Evolutionary conservation across 306 rosid species (phyloP).

Genomic region (Cotoneaster glaucophyllus): DNA sequence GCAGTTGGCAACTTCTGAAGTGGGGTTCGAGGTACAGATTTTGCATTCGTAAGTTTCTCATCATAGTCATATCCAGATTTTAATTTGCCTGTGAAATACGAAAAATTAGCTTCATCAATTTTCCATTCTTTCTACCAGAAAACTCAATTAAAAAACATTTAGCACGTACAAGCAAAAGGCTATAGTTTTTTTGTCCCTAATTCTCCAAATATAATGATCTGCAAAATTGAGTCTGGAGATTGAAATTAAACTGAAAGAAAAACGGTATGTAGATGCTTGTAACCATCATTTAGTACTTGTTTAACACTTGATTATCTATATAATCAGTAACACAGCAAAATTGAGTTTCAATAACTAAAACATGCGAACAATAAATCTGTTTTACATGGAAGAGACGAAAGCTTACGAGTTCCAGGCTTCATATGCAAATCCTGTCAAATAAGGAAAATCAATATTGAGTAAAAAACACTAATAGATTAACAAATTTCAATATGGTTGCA

Average conservation of each 20-base stretch:
- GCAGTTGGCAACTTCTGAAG: constrained; percentile 16
- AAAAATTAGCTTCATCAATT: not conserved
- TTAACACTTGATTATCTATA: not conserved
- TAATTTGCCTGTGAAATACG: constrained; percentile 23
- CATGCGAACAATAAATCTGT: not conserved
- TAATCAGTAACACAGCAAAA: not conserved
- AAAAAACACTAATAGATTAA: constrained; percentile 14
- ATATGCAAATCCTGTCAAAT: constrained; percentile 44
- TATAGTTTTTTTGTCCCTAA: not conserved
- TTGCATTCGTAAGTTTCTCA: constrained; percentile 10
- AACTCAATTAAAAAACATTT: not conserved
- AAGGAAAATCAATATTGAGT: not conserved
- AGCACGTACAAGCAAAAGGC: not conserved
- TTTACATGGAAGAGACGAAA: not conserved
- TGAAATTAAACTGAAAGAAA: not conserved
- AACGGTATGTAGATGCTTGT: not conserved
- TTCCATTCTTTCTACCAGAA: not conserved
- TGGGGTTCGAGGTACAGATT: constrained; percentile 15
- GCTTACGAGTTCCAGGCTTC: constrained; percentile 29
- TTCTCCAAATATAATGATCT: not conserved
- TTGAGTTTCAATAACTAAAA: not conserved
- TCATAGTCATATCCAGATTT: constrained; percentile 3
- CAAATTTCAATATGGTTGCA: not conserved
- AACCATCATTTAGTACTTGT: not conserved
- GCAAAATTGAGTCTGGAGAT: not conserved